Base-by-base conservation (phyloP, 2,329 filamentous ascomycete species). In the Aureobasidium lini region DNA sequence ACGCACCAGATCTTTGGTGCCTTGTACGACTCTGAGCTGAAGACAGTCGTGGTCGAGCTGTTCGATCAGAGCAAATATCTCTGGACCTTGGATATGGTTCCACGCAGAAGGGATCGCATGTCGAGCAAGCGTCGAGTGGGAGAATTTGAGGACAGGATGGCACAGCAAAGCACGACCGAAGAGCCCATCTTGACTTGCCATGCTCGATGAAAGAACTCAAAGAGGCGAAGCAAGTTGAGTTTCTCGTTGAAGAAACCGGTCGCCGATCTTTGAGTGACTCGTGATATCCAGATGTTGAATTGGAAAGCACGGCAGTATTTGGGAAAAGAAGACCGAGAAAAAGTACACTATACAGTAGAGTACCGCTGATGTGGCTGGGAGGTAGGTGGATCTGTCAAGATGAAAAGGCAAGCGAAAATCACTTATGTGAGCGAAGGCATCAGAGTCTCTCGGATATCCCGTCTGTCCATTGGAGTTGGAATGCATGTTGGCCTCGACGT, bases 1-100 rank as follows among this genome's bases (percentile, higher is more conserved):
- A 37, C 32, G 18, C 32, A 79, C 77, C 68, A 78, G 65, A 57
- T 74, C 64, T 54, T 74, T 70, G 13, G 68, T 71, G 18, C 74
- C 75, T 60, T 75, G 73, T 13, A 72, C 64, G 31, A 80, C 59
- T 16, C 48, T 59, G 42, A 64, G 60, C 11, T 59, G 58, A 32
- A 59, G 44, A 13, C 31, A 47, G 4, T 10, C 11, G 13, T 39
- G 15, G 6, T 46, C 31, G 15, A 53, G 46, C 29, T 52, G 48
- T 32, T 59, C 57, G 31, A 59, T 4, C 15, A 59, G 9, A 34
- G 31, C 29, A 23, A 34, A 52, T 9, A 59, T 11, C 23, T 59
- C 57, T 18, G 37, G 32, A 29, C 47, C 37, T 37, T 52, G 39
- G 13, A 59, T 52, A 11, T 59, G 57, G 32, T 29, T 52, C 57